A percentile compares a stretch with the other conserved stretches of the same genome.
Conservation (phyloP, 306 rosid species). For the Alnus rubra region DNA sequence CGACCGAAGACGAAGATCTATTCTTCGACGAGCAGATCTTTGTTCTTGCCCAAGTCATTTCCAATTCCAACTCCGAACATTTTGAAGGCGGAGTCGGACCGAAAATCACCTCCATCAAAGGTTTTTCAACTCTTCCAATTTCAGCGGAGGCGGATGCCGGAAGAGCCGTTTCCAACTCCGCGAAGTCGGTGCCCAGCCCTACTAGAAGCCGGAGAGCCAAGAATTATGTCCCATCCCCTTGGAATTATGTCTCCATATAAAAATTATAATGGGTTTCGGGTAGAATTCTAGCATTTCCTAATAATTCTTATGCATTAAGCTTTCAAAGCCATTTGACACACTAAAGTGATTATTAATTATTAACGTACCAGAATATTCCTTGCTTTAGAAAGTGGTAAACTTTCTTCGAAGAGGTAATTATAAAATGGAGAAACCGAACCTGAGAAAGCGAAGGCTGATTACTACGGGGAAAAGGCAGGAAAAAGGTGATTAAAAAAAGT, state of each 20-base stretch:
- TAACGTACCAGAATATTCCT: conserved; percentile 11
- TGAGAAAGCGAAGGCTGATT: conserved; percentile 25
- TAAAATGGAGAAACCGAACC: conserved; percentile 21
- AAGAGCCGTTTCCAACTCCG: too few species aligned
- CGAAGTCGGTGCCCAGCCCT: too few species aligned
- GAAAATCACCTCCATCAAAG: too few species aligned
- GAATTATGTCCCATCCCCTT: neutral
- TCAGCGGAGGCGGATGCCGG: too few species aligned
- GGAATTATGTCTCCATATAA: neutral
- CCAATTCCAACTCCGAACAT: too few species aligned
- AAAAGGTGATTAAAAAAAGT: conserved; percentile 29
- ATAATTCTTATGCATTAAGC: neutral
- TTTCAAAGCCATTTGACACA: neutral
- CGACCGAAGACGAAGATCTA: too few species aligned
- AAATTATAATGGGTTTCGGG: neutral
- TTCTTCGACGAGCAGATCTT: too few species aligned
- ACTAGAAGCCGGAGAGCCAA: neutral
- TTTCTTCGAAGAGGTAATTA: conserved; percentile 1
- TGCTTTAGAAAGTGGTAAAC: conserved; percentile 11
- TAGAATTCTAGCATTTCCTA: conserved; percentile 2
- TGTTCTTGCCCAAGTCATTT: too few species aligned
- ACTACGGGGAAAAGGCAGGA: conserved; percentile 11
- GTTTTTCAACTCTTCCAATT: too few species aligned
- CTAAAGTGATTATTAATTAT: neutral
- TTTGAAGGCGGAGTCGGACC: too few species aligned